A percentile compares a stretch with the other conserved stretches of the same genome.
These are phyloP conservation scores for Chalaropsis ovoidea DNA, from an alignment of 2,329 filamentous ascomycete species.

Conservation along the genomic window DNA sequence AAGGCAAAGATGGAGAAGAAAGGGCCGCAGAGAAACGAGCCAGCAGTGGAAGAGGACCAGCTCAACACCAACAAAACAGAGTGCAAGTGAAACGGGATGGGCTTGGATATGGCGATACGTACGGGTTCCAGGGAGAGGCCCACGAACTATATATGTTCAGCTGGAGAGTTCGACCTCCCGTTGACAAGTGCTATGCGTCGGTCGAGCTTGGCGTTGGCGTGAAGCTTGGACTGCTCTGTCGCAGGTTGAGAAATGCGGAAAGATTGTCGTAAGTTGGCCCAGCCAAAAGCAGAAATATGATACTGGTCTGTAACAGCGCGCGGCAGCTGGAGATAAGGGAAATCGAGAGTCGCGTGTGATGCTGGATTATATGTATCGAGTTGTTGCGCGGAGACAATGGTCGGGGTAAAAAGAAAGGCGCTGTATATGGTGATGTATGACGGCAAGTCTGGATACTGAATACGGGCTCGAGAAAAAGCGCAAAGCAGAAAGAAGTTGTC, in stretches of 20 bases:
- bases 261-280: conserved; percentile 5
- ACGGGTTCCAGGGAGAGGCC: no score
- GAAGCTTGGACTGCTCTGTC: conserved; percentile 8
- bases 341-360: neutral
- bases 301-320: conserved; percentile 19
- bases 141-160: neutral
- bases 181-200: neutral
- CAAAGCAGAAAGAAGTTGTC: neutral
- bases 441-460: neutral
- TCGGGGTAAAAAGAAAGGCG: neutral
- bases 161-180: neutral
- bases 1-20: neutral
- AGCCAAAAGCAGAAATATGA: conserved; percentile 19
- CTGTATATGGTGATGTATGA: neutral
- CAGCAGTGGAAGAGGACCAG: neutral
- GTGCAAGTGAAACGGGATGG: neutral
- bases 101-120: neutral
- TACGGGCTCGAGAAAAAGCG: neutral
- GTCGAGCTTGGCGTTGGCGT: conserved; percentile 11
- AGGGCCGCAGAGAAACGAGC: neutral
- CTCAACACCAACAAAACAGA: neutral
- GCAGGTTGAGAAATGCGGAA: neutral
- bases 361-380: neutral
- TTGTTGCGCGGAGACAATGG: neutral
- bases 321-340: neutral